Base-by-base conservation (phyloP, 169 alveolate species). In the Plasmodium chabaudi region DNA sequence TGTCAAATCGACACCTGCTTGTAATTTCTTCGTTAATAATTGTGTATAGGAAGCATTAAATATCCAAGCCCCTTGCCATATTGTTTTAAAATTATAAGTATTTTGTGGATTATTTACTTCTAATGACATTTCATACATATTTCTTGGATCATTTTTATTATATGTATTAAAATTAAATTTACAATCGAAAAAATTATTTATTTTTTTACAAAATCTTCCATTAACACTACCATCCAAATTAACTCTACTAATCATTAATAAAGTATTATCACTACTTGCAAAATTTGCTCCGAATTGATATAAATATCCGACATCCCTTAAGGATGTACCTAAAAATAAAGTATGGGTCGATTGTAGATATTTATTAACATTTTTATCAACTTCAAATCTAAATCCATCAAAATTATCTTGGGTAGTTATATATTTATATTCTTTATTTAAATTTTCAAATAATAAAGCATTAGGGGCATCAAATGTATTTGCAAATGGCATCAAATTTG, bases 341-440 rank as follows among this genome's bases (percentile, higher is more conserved):
- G 97, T 92, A 77, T 96, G 97, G 61, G 96, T 93, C 34, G 97
- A 89, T 88, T 96, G 98, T 44, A 96, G 72, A 79, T 93, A 95
- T 68, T 88, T 88, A 51, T 95, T 94, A 21, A 96, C 89, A 47
- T 91, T 93, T 82, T 97, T 94, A 27, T 94, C 96, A 0, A 97
- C 96, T 87, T 97, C 98, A 55, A 96, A 93, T 55, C 98, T 90
- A 92, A 97, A 95, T 3, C 98, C 98, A 92, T 97, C 98, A 73
- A 94, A 97, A 70, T 92, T 95, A 87, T 97, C 98, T 91, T 95
- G 97, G 10, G 96, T 94, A 19, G 96, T 92, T 42, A 97, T 93
- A 74, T 89, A 94, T 92, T 94, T 93, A 92, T 93, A 93, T 92
- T 97, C 98, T 47, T 96, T 91, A 44, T 96, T 87, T 68, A 97